Evolutionary conservation across 2,329 filamentous ascomycete species (phyloP), one percentile per base, ranked within the genome.

Genomic region (Aspergillus puulaauensis): DNA sequence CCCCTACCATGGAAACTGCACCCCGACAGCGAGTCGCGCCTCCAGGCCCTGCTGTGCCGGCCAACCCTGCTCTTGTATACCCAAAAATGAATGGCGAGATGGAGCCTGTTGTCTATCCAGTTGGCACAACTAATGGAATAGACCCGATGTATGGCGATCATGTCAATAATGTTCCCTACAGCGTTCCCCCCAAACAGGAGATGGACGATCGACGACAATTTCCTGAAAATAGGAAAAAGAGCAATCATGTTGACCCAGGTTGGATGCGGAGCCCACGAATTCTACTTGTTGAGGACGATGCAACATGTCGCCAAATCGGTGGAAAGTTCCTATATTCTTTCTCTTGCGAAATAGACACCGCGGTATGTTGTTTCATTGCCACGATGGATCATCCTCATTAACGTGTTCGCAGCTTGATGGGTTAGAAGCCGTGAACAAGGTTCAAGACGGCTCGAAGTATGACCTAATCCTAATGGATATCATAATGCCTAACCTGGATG

Each of bases 401-500:
- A 63, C 31, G 19, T 51, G 17, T 8, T 21, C 31, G n/a, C 60
- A 96, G 86, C 83, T 89, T 61, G 90, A 99, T 73, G 95, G 95
- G 48, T 81, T 96, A 45, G 91, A 97, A 72, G 95, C 95, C 52
- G 93, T 96, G 49, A 91, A 89, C 70, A 95, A 95, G 71, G 88
- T 96, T 69, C 86, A 87, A 63, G 77, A 79, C 41, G 85, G 85
- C 6, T 80, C 81, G 5, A 87, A 87, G 64, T 88, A 87, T 65
- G 86, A 88, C 68, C 71, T 88, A 59, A 91, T 93, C 62, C 84
- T 93, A 61, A 93, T 93, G 90, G 90, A 95, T 70, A 93, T 99
- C 63, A 96, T 99, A 66, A 98, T 99, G 95, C 95, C 95, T 6
- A 90, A 93, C 63, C 82, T 98, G 54, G 95, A 98, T 68, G 95